Base-by-base conservation (phyloP, 2,329 filamentous ascomycete species). In the Aureobasidium musti region DNA sequence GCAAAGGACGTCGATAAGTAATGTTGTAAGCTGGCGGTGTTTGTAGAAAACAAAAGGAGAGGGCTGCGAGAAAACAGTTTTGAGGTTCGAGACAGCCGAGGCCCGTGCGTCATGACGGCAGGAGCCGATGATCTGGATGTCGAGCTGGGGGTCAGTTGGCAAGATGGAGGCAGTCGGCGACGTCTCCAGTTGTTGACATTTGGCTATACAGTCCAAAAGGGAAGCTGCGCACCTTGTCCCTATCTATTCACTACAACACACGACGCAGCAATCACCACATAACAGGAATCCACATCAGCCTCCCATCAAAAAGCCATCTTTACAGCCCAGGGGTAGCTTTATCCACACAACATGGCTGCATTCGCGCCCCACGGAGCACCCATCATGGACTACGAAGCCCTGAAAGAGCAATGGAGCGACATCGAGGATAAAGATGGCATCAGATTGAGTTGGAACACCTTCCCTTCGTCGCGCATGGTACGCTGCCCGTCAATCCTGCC, bases 381-480 rank as follows among this genome's bases (percentile, higher is more conserved):
- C 74, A 82, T 70, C 69, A 97, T 97, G 92, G 93, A 97, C 78
- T 96, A 92, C 84, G 93, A 97, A 79, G 86, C 88, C 72, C 82
- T 96, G 72, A 97, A 97, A 82, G 93, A 97, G 80, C 90, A 94
- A 82, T 97, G 93, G 93, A 92, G 89, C 75, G 92, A 97, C 78
- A 89, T 96, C 67, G 95, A 99, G 82, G 95, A 99, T 76, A 89
- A 91, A 73, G 95, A 99, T 87, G 95, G 95, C 69, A 87, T 98
- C 75, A 89, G 95, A 70, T 85, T 99, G 71, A 97, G 94, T 81
- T 99, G 95, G 95, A 99, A 99, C 78, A 96, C 96, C 69, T 96
- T 99, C 76, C 95, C 95, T 59, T 97, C 93, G 82, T 94, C 94
- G 75, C 92, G 95, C 78, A 97, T 99, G 92, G 69, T 65, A 66